phyloP scores from a whole-genome alignment of 805 yeast species.

The Pichia rugopelliculosa region DNA sequence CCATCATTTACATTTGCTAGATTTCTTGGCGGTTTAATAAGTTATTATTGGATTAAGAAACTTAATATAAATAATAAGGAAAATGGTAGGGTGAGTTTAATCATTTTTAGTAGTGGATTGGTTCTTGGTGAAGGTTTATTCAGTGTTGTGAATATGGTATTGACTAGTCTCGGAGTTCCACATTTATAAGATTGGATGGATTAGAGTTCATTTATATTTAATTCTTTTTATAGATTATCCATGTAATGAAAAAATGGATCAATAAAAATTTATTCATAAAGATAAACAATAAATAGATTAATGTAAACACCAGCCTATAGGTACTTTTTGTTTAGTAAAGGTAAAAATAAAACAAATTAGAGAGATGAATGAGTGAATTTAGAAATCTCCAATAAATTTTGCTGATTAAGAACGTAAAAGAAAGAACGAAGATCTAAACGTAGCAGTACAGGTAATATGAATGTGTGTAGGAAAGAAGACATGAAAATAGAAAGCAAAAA shows the following conservation, averaged over 20 bases:
- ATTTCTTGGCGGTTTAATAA: constrained; percentile 76
- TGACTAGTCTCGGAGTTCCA: constrained; percentile 63
- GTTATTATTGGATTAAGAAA: constrained; percentile 47
- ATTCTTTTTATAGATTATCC: no score
- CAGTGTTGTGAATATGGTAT: constrained; percentile 71
- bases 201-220: background rate
- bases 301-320: background rate
- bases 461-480: background rate
- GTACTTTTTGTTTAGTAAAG: background rate
- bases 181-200: constrained; percentile 36
- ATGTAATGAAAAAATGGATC: no score
- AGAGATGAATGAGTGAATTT: background rate
- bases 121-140: constrained; percentile 92
- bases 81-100: constrained; percentile 54
- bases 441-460: background rate
- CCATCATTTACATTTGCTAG: constrained; percentile 93
- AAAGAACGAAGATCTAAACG: background rate
- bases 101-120: constrained; percentile 84
- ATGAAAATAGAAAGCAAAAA: background rate
- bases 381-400: background rate
- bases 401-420: background rate
- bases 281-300: no score
- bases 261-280: no score
- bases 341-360: background rate
- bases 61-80: constrained; percentile 9